A percentile compares a stretch with the other conserved stretches of the same genome.
These are phyloP conservation scores for Extremus antarcticus DNA, from an alignment of 495 filamentous ascomycete species.

Conservation along the genomic window DNA sequence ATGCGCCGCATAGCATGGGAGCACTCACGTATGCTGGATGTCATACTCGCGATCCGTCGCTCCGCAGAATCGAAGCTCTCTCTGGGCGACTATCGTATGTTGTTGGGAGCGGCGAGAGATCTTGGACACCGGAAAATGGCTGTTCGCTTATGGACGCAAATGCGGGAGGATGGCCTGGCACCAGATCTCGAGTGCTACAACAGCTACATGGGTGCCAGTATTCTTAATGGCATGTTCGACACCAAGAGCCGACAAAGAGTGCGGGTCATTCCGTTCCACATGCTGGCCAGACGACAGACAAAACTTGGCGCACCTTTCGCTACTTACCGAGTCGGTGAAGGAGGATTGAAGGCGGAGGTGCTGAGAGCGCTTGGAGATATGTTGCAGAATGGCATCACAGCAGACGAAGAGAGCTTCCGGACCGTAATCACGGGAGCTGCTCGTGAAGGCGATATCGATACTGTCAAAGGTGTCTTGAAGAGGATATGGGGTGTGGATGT, in stretches of 20 bases:
- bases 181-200: conserved; percentile 50
- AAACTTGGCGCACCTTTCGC: neutral
- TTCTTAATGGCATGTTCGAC: conserved; percentile 18
- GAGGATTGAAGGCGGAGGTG: conserved; percentile 26
- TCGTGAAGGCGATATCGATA: conserved; percentile 42
- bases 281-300: conserved; percentile 1
- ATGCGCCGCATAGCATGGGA: conserved; percentile 31
- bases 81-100: conserved; percentile 43
- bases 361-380: conserved; percentile 40
- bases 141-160: conserved; percentile 41
- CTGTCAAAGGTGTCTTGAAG: conserved; percentile 39
- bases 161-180: conserved; percentile 30
- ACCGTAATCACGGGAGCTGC: conserved; percentile 45
- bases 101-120: conserved; percentile 44
- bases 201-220: conserved; percentile 38
- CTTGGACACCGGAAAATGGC: conserved; percentile 38
- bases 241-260: conserved; percentile 32
- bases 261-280: conserved; percentile 32
- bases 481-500: conserved; percentile 51
- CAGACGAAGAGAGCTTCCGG: conserved; percentile 46
- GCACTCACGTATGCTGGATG: conserved; percentile 32
- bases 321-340: conserved; percentile 13
- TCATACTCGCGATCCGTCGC: conserved; percentile 32
- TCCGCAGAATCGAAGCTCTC: conserved; percentile 24
- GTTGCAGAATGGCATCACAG: conserved; percentile 34